Base-by-base conservation (phyloP, 805 yeast genomes). In the Wickerhamiella occidentalis region DNA sequence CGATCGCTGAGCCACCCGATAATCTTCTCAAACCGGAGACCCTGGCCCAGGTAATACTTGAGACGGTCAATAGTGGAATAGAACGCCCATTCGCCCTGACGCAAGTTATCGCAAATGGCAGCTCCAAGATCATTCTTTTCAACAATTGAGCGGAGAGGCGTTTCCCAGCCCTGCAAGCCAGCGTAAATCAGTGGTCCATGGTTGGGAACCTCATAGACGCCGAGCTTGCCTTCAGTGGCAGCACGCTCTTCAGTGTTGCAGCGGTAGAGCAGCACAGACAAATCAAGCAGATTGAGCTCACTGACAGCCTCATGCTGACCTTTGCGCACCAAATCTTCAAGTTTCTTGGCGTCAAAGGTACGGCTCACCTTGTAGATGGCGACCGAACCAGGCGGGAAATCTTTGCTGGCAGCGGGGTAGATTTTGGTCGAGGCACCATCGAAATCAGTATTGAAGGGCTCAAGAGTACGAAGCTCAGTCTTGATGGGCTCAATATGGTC, bases 141-240 rank as follows among this genome's bases (percentile, higher is more conserved):
- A 21, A 87, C 79, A 2, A 86, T 74, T 25, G 69, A 62, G 50
- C 76, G 73, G 55, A 90, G 64, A 1, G 79, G 80, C 0, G 85
- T 71, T 42, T 79, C 76, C 95, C 95, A 90, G 1, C 98, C 97
- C 64, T 86, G 94, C 19, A 92, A 68, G 9, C 98, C 98, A 37
- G 95, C 88, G 64, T 85, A 90, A 0, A 79, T 82, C 42, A 88
- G 68, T 13, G 69, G 68, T 0, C 96, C 96, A 63, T 74, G 68
- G 26, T 73, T 70, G 0, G 97, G 96, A 43, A 90, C 71, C 45
- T 66, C 63, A 65, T 92, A 90, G 0, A 76, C 76, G 8, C 96
- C 95, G 41, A 74, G 80, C 7, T 64, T 57, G 5, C 95, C 94
- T 19, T 66, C 73, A 55, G 88, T 77, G 11, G 78, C 75, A 61